Evolutionary conservation across 176 grass and related monocot species (phyloP), one percentile per base, ranked within the genome.

Genomic region (Juncus inflexus): DNA sequence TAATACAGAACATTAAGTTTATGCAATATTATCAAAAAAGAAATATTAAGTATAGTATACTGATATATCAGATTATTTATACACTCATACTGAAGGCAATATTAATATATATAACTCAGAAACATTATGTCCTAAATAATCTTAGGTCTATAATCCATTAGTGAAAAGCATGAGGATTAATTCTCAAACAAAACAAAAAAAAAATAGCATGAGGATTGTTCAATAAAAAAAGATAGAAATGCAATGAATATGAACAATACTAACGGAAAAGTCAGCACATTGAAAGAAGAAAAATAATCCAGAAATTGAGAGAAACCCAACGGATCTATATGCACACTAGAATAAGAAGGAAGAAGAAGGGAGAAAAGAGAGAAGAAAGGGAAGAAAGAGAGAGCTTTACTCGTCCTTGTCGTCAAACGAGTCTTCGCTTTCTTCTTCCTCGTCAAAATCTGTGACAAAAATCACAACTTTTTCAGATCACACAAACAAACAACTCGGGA

Each of bases 221-320:
- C 28, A 36, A 55, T 37, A 35, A 19, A 39, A 69, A 55, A 47
- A 14, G 9, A 47, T 47, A 5, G 2, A 47, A 47, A 47, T 47
- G 43, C 4, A 9, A 9, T 9, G 43, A 47, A 9, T 6, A 47
- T 5, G 43, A 9, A 47, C 19, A 28, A 28, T 28, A 28, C 19
- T 28, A 28, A 28, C 19, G 43, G 9, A 47, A 9, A 47, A 47
- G 4, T 47, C 6, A 47, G 43, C 9, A 9, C 43, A 47, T 47
- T 47, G 43, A 47, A 9, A 47, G 43, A 9, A 47, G 43, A 47
- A 9, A 47, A 9, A 47, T 47, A 47, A 47, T 47, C 43, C 1
- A 68, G 52, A 28, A 68, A 69, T 69, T 37, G 65, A 5, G 12
- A 49, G 16, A 52, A 67, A 67, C 10, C 50, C 9, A 50, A 67